Conservation (phyloP, 768 basidiomycete species). For the Rhodotorula graminis region DNA sequence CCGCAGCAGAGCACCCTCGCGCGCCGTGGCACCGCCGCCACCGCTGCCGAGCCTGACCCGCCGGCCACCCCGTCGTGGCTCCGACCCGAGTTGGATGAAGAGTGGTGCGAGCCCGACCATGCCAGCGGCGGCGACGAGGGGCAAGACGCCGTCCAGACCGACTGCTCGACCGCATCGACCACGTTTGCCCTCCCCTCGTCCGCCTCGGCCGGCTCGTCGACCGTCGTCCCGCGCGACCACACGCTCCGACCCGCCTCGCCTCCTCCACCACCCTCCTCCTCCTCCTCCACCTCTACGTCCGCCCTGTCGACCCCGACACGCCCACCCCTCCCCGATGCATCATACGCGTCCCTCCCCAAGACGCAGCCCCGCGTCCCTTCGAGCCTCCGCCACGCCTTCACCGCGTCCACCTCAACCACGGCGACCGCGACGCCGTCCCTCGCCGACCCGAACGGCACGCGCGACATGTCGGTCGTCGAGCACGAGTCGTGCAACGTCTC, state of each 20-base stretch:
- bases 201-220: neutral
- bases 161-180: neutral
- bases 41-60: neutral
- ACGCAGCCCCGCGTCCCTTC: conserved; percentile 35
- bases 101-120: neutral
- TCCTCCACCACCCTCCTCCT: too few relatives aligned
- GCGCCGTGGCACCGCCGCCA: neutral
- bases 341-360: conserved; percentile 1
- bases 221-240: neutral
- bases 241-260: neutral
- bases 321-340: neutral
- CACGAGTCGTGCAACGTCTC: neutral
- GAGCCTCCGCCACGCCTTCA: conserved; percentile 40
- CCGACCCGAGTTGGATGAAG: conserved; percentile 7
- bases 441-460: neutral
- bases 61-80: conserved; percentile 7
- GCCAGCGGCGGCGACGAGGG: too few relatives aligned
- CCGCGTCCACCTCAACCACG: conserved; percentile 5
- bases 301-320: neutral
- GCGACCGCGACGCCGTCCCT: neutral
- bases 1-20: neutral
- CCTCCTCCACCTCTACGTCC: neutral
- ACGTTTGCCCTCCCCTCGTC: neutral
- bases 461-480: neutral
- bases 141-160: neutral